phyloP scores from a whole-genome alignment of 1,284 basidiomycete species.

The Fistulinella cinereoalba region DNA sequence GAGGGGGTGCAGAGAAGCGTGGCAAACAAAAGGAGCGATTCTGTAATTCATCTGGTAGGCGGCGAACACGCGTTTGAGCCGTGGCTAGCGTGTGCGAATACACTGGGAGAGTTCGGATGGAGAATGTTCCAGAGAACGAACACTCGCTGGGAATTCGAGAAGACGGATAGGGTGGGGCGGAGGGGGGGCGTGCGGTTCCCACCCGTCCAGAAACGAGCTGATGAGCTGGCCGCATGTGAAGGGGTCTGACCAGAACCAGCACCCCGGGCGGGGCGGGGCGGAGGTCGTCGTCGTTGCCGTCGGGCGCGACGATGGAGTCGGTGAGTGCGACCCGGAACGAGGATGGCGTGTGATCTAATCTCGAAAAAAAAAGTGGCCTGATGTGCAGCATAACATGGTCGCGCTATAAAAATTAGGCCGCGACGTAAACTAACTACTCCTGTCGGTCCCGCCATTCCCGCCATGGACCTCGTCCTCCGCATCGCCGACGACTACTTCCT shows the following conservation, averaged over 20 bases:
- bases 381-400: conserved; percentile 12
- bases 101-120: too few relatives aligned
- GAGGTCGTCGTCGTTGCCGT: not conserved
- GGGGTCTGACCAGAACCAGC: too few relatives aligned
- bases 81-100: conserved; percentile 12
- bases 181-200: too few relatives aligned
- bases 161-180: too few relatives aligned
- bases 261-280: not conserved
- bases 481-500: conserved; percentile 73
- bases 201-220: too few relatives aligned
- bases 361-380: conserved; percentile 25
- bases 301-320: not conserved
- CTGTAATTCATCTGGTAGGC: conserved; percentile 18
- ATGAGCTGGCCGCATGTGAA: too few relatives aligned
- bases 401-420: conserved; percentile 24
- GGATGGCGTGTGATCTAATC: conserved; percentile 18
- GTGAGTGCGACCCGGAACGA: not conserved
- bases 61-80: conserved; percentile 26
- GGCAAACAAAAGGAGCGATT: conserved; percentile 23
- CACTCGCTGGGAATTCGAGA: not conserved
- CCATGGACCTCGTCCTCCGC: conserved; percentile 81
- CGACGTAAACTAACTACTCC: not conserved
- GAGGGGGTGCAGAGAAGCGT: conserved; percentile 27
- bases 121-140: not conserved
- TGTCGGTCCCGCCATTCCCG: not conserved